Conservation (phyloP, 2,329 filamentous ascomycete genomes). For the Madurella fahalii region DNA sequence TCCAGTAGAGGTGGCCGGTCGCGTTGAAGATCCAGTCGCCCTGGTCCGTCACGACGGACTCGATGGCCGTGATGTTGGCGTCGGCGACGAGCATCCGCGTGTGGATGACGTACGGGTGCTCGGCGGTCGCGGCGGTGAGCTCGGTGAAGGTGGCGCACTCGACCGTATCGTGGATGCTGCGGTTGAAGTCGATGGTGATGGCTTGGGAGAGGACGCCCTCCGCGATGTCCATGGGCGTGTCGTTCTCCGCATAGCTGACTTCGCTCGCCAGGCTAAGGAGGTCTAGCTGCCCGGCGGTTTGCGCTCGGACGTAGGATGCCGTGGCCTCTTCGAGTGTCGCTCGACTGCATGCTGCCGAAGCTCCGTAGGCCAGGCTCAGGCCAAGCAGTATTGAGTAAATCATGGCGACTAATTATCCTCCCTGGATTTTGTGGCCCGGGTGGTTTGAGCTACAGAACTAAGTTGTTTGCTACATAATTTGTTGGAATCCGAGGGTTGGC, state of each 20-base stretch:
- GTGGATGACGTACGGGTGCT: slow-evolving; percentile 13
- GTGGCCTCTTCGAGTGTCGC: slow-evolving; percentile 20
- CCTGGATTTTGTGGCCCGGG: no score
- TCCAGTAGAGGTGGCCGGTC: slow-evolving; percentile 22
- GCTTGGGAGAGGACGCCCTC: slow-evolving; percentile 22
- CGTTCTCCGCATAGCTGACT: slow-evolving; percentile 25
- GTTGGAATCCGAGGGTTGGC: no score
- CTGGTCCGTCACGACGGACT: slow-evolving; percentile 22
- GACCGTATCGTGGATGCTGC: slow-evolving; percentile 23
- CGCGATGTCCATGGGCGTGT: slow-evolving; percentile 18
- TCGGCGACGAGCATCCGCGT: slow-evolving; percentile 6
- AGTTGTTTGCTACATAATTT: no score
- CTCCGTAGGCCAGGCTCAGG: slow-evolving; percentile 9
- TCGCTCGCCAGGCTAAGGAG: slow-evolving; percentile 13
- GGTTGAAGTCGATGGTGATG: slow-evolving; percentile 25
- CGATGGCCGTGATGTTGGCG: slow-evolving; percentile 8
- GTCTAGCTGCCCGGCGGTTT: slow-evolving; percentile 17
- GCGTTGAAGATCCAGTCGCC: slow-evolving; percentile 30
- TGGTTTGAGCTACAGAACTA: no score
- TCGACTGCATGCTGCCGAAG: slow-evolving; percentile 23
- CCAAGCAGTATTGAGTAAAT: not conserved
- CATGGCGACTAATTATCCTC: not conserved
- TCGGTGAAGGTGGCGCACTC: slow-evolving; percentile 22
- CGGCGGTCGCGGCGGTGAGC: slow-evolving; percentile 3
- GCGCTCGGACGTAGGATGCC: slow-evolving; percentile 22